Conservation (phyloP, 2,329 filamentous ascomycete genomes). For the Ceratocystis eucalypticola region DNA sequence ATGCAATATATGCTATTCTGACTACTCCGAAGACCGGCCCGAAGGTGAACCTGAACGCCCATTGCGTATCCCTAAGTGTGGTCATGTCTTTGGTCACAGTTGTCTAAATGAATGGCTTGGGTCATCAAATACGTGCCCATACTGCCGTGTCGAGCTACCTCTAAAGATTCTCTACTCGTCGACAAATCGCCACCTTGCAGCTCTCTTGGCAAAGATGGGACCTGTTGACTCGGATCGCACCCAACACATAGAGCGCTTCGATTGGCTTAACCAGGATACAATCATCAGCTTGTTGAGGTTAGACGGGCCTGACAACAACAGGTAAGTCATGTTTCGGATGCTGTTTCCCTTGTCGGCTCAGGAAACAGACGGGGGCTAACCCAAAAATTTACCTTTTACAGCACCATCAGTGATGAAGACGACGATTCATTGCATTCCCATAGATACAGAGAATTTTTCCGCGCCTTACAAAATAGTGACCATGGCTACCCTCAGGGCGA, state of each 20-base stretch:
- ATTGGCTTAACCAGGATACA: conserved; percentile 12
- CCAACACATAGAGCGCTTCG: conserved; percentile 12
- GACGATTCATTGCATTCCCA: neutral
- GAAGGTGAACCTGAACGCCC: conserved; percentile 45
- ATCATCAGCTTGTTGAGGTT: neutral
- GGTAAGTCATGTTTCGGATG: conserved; percentile 3
- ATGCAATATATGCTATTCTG: conserved; percentile 53
- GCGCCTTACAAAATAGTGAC: neutral
- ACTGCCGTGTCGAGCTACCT: conserved; percentile 48
- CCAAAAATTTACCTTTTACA: neutral
- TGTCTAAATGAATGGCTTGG: conserved; percentile 55
- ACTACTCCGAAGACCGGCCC: conserved; percentile 42
- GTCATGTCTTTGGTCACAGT: conserved; percentile 49
- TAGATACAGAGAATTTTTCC: neutral
- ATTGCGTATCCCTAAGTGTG: conserved; percentile 46
- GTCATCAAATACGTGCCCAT: conserved; percentile 49
- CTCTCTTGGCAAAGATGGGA: conserved; percentile 9
- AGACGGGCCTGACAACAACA: neutral
- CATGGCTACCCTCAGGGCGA: neutral
- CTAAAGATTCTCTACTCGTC: conserved; percentile 29
- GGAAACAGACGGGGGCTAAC: neutral
- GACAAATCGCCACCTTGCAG: conserved; percentile 10
- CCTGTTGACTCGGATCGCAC: conserved; percentile 4
- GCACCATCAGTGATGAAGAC: neutral
- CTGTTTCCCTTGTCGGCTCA: neutral